phyloP scores from a whole-genome alignment of 768 basidiomycete genomes.

The Fomitopsis serialis region DNA sequence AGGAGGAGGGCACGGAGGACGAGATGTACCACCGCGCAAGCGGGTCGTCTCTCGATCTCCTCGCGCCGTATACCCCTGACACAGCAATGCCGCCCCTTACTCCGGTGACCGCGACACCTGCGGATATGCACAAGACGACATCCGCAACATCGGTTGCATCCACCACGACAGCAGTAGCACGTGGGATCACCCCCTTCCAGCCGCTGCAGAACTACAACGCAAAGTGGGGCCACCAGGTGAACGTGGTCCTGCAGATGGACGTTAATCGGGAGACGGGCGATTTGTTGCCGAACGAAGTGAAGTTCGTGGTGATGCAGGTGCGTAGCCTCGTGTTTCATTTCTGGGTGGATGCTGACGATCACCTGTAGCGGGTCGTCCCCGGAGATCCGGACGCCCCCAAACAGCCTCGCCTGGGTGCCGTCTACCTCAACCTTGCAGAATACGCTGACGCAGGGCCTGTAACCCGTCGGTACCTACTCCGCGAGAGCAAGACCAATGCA shows the following conservation, averaged over 20 bases:
- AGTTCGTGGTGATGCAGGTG: slow-evolving; percentile 59
- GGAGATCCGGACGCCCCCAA: slow-evolving; percentile 51
- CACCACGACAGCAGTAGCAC: slow-evolving; percentile 29
- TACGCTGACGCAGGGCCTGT: slow-evolving; percentile 58
- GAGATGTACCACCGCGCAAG: background rate
- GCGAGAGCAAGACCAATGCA: slow-evolving; percentile 75
- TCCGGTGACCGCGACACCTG: slow-evolving; percentile 8
- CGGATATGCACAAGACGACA: slow-evolving; percentile 7
- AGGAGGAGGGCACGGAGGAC: slow-evolving; percentile 8
- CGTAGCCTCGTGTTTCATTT: background rate
- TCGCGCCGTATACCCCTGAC: slow-evolving; percentile 6
- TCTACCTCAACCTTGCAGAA: slow-evolving; percentile 70
- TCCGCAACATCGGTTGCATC: slow-evolving; percentile 13
- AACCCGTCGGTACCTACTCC: slow-evolving; percentile 60
- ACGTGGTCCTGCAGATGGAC: slow-evolving; percentile 53
- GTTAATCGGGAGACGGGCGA: slow-evolving; percentile 46
- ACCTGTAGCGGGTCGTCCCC: slow-evolving; percentile 45
- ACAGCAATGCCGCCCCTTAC: slow-evolving; percentile 9
- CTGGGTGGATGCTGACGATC: background rate
- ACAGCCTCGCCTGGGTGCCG: slow-evolving; percentile 57
- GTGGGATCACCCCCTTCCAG: slow-evolving; percentile 57
- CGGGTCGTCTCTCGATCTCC: slow-evolving; percentile 4
- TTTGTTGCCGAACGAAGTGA: slow-evolving; percentile 56
- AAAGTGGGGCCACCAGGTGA: slow-evolving; percentile 53
- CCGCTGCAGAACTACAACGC: slow-evolving; percentile 62